Base-by-base conservation (phyloP, 495 filamentous ascomycete species). In the Annulohypoxylon nitens region DNA sequence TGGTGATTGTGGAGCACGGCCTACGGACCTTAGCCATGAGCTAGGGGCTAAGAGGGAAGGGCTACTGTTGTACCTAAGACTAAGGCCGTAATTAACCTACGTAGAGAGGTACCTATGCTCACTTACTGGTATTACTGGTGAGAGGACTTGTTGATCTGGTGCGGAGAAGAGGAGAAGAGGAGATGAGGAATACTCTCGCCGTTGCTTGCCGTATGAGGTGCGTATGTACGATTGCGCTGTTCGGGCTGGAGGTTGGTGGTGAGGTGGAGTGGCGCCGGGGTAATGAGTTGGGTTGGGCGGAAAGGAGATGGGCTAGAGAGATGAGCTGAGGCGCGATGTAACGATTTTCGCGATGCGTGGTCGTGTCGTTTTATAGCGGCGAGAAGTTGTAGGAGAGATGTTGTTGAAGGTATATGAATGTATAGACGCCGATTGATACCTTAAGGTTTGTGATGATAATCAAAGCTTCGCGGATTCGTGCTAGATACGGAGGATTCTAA, bases 311-410 rank as follows among this genome's bases (percentile, higher is more conserved):
- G 23, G 23, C 23, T 30, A 54, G 25, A 30, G 23, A 54, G 20
- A 3, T n/a, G 23, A 54, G 50, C 50, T 54, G 25, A 54, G 9
- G 25, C 10, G 50, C 50, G 50, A 54, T 54, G 50, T 54, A 54
- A 54, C 50, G 50, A 54, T 33, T 54, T 30, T 54, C 11, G 50
- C 6, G 50, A n/a, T 30, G 23, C 23, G 50, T 33, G 18, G 48
- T 26, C 9, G 43, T 26, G 20, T 3, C 0, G 3, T 51, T 26
- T 25, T 54, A 54, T 54, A 54, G 25, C 50, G 50, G 25, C 50
- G 23, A 33, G 11, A 33, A 7, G 47, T 50, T 25, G 47, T 18
- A 11, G 0, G 25, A 0, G 10, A 20, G 4, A 4, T 7, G 37
- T 16, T 14, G 41, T 1, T 6, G 11, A 39, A 47, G 43, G 43